These are phyloP conservation scores for Phytophthora europaea DNA, from an alignment of 352 stramenopile species.

Conservation along the genomic window DNA sequence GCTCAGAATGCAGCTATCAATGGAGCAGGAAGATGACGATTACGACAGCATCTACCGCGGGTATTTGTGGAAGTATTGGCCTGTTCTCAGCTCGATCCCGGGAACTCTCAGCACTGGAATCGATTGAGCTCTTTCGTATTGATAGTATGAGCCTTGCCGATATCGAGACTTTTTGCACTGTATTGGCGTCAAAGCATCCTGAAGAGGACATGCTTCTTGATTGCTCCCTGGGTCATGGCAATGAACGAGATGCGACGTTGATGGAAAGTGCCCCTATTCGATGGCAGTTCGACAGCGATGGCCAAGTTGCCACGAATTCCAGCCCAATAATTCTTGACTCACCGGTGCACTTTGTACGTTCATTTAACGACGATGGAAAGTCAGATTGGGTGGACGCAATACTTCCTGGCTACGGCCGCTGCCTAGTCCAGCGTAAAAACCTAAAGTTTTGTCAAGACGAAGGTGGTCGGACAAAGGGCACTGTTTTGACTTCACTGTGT, in stretches of 20 bases:
- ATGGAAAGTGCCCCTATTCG: background rate
- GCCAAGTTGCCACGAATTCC: background rate
- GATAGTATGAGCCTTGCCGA: background rate
- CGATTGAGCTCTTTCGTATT: background rate
- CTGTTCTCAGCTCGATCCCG: background rate
- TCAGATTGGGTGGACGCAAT: background rate
- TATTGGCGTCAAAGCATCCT: background rate
- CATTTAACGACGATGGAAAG: background rate
- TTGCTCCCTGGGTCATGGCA: background rate
- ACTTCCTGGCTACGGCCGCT: background rate
- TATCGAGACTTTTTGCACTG: background rate
- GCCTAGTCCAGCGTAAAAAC: background rate
- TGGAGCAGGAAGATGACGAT: background rate
- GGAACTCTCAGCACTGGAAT: background rate
- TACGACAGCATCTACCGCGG: background rate
- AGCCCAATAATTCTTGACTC: background rate
- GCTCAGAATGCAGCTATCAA: background rate
- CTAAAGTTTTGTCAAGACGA: background rate
- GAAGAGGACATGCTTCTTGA: background rate
- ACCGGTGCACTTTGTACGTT: background rate
- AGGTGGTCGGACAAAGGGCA: background rate
- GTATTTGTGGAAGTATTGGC: conserved; percentile 3
- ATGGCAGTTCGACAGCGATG: background rate
- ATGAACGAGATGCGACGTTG: background rate
- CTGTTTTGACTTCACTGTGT: background rate